Base-by-base conservation (phyloP, 2,329 filamentous ascomycete genomes). In the Aotearoamyces nothofagi region DNA sequence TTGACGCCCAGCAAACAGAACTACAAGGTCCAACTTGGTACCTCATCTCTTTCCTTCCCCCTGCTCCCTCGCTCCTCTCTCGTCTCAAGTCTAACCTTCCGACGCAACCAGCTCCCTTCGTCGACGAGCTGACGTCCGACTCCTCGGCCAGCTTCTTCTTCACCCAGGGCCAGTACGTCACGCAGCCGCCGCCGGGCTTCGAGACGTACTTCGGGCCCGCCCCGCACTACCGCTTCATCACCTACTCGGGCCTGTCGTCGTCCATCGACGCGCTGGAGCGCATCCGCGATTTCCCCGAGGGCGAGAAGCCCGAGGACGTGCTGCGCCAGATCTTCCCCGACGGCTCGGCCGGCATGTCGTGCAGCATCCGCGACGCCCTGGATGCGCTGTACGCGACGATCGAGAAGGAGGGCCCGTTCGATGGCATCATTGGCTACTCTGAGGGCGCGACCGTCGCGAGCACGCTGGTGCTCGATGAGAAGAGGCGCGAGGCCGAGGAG, bases 351-450 rank as follows among this genome's bases (percentile, higher is more conserved):
- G 24, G 29, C 12, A 28, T 42, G 5, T 35, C 32, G 15, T 13
- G 34, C n/a, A 49, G 51, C 13, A 33, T 43, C 9, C 29, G 27
- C 17, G 30, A 29, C 4, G 19, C 34, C 2, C 36, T 58, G 16
- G 40, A 52, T 4, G 39, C 44, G n/a, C 22, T 58, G 2, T 46
- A 58, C 37, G 44, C 57, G 9, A 54, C 58, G 4, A 50, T 68
- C 31, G 56, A 63, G 3, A 50, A 58, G 19, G 43, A 52, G 5
- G 54, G 54, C 0, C 53, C 54, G 1, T 55, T 66, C 30, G 58
- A 63, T 33, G 67, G 60, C 3, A 60, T 73, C 28, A 54, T 71
- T 9, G 68, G 67, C 0, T 73, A 71, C 40, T 69, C 63, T 0
- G 67, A 73, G 42, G 68, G 68, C 2, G 65, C 68, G 1, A 61